Percentiles rank a stretch among this genome's conserved stretches.
phyloP scores from a whole-genome alignment of 768 basidiomycete genomes.

The Mycena maculata region DNA sequence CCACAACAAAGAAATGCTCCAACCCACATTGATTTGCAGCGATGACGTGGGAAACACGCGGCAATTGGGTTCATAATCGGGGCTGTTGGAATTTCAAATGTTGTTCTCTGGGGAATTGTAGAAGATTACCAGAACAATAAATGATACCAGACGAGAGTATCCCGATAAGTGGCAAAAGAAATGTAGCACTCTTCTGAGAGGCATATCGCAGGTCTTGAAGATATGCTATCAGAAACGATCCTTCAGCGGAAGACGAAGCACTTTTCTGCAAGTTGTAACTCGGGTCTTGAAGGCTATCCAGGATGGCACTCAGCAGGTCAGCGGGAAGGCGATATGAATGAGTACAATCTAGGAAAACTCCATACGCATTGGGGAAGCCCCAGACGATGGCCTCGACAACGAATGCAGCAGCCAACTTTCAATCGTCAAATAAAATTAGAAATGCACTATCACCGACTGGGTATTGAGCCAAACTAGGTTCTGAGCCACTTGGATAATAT shows the following conservation, averaged over 20 bases:
- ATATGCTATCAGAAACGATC: no score
- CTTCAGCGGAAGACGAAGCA: no score
- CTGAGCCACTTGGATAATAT: no score
- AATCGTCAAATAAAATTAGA: not conserved
- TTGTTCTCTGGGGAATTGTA: no score
- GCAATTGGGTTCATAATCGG: no score
- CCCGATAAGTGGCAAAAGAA: slow-evolving; percentile 44
- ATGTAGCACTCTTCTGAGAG: slow-evolving; percentile 37
- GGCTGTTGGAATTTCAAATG: no score
- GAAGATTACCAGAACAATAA: slow-evolving; percentile 41
- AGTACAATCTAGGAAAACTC: slow-evolving; percentile 43
- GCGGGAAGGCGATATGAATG: not conserved
- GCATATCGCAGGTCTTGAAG: slow-evolving; percentile 37
- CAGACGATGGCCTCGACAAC: slow-evolving; percentile 43
- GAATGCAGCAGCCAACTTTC: slow-evolving; percentile 41
- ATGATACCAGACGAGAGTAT: slow-evolving; percentile 43
- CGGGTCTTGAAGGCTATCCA: no score
- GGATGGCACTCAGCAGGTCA: not conserved
- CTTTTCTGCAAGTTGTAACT: no score
- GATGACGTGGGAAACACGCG: not conserved
- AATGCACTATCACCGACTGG: no score
- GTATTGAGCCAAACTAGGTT: no score
- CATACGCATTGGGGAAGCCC: slow-evolving; percentile 44
- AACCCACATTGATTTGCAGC: slow-evolving; percentile 1
- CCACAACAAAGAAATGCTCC: not conserved